Evolutionary conservation across 2,329 filamentous ascomycete genomes (phyloP), one percentile per base, ranked within the genome.

Genomic region (Pseudogymnoascus sp.): DNA sequence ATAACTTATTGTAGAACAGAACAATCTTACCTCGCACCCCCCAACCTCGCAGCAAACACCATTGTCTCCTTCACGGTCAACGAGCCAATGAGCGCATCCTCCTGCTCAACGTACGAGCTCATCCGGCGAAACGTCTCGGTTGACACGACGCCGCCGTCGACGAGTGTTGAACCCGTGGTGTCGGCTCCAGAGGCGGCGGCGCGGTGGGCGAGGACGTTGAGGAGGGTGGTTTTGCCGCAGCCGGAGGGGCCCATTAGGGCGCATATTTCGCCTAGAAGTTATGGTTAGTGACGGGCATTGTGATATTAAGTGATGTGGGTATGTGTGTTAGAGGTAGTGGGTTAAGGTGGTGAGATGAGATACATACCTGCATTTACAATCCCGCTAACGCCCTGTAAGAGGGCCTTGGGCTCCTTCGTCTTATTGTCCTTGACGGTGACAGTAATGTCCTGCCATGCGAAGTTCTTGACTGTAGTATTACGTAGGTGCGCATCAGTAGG

Each of bases 51-150:
- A 0, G 90, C 88, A 73, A 96, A 96, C 66, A 86, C 77, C 65
- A 96, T 76, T 0, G 91, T 96, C 77, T 96, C 91, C 29, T 83
- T 80, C 7, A 93, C 89, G 0, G 91, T 96, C 67, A 96, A 78
- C 0, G 88, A 88, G 4, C 91, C 91, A 61, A 93, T 88, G 11
- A 96, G 80, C 0, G 90, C 87, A 77, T 96, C 91, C 68, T 96
- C 90, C 74, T 96, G 91, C 77, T 96, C 91, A 21, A 96, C 91
- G 71, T 92, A 96, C 57, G 85, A 85, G 63, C 84, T 88, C 60
- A 93, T 79, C 59, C 83, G 79, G 16, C 85, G 83, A 68, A 93
- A 88, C 0, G 78, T 77, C 6, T 78, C 73, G 6, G 78, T 75
- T 1, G 84, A 80, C 3, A 85, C 76, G 3, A 75, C 70, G 1